These are phyloP conservation scores for Senna siamea DNA, from an alignment of 306 rosid species.

Conservation along the genomic window DNA sequence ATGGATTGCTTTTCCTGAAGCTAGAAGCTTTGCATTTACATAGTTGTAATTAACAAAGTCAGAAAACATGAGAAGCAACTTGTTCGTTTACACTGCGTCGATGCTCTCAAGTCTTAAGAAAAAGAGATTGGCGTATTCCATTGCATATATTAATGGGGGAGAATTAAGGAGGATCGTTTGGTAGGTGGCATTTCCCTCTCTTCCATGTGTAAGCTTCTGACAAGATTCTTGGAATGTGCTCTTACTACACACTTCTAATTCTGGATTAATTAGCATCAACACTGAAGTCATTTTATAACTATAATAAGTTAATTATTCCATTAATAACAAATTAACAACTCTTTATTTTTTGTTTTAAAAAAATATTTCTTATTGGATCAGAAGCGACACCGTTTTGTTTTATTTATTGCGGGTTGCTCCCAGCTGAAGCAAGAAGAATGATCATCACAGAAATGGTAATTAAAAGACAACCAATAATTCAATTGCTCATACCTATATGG, in stretches of 20 bases:
- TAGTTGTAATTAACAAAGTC: too few relatives aligned
- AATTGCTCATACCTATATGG: background rate
- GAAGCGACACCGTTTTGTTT: constrained; percentile 2
- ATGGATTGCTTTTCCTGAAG: background rate
- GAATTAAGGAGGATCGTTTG: background rate
- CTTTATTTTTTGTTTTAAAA: background rate
- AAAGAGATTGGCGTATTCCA: background rate
- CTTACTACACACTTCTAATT: constrained; percentile 18
- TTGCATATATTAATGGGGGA: too few relatives aligned
- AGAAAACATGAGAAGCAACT: background rate
- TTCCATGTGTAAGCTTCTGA: constrained; percentile 23
- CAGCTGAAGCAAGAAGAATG: background rate
- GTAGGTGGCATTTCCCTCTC: constrained; percentile 30
- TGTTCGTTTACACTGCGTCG: too few relatives aligned
- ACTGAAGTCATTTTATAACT: background rate
- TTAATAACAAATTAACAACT: background rate
- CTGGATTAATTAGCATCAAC: background rate
- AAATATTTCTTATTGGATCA: background rate
- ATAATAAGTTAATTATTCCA: background rate
- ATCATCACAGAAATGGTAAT: background rate
- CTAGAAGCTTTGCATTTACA: background rate
- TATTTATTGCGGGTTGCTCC: background rate
- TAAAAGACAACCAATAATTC: background rate
- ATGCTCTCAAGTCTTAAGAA: too few relatives aligned
- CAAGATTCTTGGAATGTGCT: constrained; percentile 43